These are phyloP conservation scores for Amniculicola lignicola DNA, from an alignment of 495 filamentous ascomycete species.

Conservation along the genomic window DNA sequence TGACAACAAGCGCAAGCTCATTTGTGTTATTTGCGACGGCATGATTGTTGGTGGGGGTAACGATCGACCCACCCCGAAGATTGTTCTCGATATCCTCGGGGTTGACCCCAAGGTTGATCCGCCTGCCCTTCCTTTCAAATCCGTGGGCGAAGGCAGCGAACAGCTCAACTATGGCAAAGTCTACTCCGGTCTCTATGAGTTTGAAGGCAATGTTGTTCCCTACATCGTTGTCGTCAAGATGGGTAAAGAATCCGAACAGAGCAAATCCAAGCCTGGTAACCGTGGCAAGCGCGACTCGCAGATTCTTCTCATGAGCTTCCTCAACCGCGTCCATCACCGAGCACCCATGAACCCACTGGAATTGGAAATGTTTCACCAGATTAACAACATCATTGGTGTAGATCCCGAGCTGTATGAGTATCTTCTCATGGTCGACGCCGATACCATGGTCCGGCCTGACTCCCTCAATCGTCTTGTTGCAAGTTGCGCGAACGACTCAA, in stretches of 20 bases:
- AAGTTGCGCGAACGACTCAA: conserved; percentile 87
- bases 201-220: conserved; percentile 93
- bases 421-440: conserved; percentile 94
- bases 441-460: conserved; percentile 92
- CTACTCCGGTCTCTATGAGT: conserved; percentile 97
- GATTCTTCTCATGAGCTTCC: conserved; percentile 78
- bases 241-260: conserved; percentile 92
- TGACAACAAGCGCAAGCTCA: conserved; percentile 94
- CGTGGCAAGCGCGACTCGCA: conserved; percentile 98
- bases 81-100: conserved; percentile 93
- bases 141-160: conserved; percentile 81
- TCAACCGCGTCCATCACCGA: conserved; percentile 95
- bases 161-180: conserved; percentile 98
- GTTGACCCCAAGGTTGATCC: conserved; percentile 97
- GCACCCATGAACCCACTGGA: conserved; percentile 91
- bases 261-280: conserved; percentile 91
- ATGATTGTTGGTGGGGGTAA: conserved; percentile 97
- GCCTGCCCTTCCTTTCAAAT: conserved; percentile 86
- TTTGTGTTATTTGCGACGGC: conserved; percentile 90
- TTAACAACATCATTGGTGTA: conserved; percentile 98
- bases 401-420: conserved; percentile 98
- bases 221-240: conserved; percentile 96
- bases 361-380: conserved; percentile 96
- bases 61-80: conserved; percentile 94
- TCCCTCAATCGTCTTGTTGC: conserved; percentile 89